phyloP scores from a whole-genome alignment of 2,329 filamentous ascomycete genomes.

The Botrytis hyacinthi region DNA sequence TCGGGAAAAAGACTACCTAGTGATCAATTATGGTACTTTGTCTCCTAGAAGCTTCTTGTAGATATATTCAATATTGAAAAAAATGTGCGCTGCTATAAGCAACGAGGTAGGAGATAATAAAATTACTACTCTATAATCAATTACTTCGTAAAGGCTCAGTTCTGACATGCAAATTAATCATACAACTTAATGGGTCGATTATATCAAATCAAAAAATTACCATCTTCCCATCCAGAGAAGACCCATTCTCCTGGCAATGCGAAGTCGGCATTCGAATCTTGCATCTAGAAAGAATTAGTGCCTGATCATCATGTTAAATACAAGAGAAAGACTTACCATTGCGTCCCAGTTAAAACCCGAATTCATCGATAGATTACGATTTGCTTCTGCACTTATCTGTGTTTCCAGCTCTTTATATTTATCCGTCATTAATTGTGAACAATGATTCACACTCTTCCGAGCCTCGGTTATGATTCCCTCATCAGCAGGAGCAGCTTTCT shows the following conservation, averaged over 20 bases:
- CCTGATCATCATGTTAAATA: neutral
- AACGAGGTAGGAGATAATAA: too few species aligned
- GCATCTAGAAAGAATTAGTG: conserved; percentile 12
- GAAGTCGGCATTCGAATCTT: conserved; percentile 26
- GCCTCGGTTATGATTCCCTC: conserved; percentile 26
- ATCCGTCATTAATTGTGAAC: conserved; percentile 26
- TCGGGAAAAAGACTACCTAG: too few species aligned
- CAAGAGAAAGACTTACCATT: neutral
- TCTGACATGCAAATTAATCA: neutral
- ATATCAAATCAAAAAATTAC: neutral
- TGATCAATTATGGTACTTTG: too few species aligned
- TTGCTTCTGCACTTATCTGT: neutral
- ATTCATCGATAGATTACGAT: neutral
- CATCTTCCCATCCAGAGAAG: conserved; percentile 20
- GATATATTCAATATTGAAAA: too few species aligned
- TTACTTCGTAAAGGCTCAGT: neutral
- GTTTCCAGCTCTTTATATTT: conserved; percentile 6
- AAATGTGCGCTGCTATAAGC: too few species aligned
- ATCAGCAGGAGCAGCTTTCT: conserved; percentile 23
- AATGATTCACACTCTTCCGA: conserved; percentile 25
- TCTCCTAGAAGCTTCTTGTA: too few species aligned
- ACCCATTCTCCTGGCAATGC: conserved; percentile 21
- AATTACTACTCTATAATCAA: too few species aligned
- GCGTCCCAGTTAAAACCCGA: neutral
- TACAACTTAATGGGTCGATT: too few species aligned